Conservation (phyloP, 805 yeast genomes). For the Saturnispora sanitii region DNA sequence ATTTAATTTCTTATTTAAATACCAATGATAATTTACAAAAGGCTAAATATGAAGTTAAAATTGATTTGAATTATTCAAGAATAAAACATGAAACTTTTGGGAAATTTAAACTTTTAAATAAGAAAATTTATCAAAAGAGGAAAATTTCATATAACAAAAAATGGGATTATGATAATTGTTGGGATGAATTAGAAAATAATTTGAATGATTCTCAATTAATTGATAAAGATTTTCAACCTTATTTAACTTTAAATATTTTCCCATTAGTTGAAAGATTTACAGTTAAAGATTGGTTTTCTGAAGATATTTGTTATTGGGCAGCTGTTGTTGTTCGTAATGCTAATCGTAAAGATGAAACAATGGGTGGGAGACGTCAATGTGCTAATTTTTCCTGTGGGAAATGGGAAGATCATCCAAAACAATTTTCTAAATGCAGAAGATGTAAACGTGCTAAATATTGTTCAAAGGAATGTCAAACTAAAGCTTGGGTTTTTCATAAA, state of each 20-base stretch:
- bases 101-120: slow-evolving; percentile 21
- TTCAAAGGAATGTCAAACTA: slow-evolving; percentile 81
- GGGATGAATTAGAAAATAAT: slow-evolving; percentile 27
- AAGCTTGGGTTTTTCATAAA: slow-evolving; percentile 87
- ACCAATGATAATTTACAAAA: slow-evolving; percentile 18
- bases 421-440: slow-evolving; percentile 89
- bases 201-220: slow-evolving; percentile 17
- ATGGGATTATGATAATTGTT: slow-evolving; percentile 36
- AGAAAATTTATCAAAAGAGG: slow-evolving; percentile 18
- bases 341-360: slow-evolving; percentile 77
- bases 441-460: slow-evolving; percentile 95
- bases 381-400: slow-evolving; percentile 87
- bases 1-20: slow-evolving; percentile 18
- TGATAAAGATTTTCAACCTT: slow-evolving; percentile 30
- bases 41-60: slow-evolving; percentile 23
- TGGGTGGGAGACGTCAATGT: slow-evolving; percentile 90
- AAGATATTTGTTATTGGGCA: slow-evolving; percentile 91
- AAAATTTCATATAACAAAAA: slow-evolving; percentile 22
- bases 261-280: slow-evolving; percentile 92
- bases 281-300: slow-evolving; percentile 47
- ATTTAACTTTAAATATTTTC: slow-evolving; percentile 56
- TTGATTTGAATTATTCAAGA: slow-evolving; percentile 22
- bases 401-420: slow-evolving; percentile 87
- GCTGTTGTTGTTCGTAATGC: slow-evolving; percentile 97
- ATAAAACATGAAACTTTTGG: slow-evolving; percentile 23